Conservation (phyloP, 208 protist species). For the Vickermania ingenoplastis region DNA sequence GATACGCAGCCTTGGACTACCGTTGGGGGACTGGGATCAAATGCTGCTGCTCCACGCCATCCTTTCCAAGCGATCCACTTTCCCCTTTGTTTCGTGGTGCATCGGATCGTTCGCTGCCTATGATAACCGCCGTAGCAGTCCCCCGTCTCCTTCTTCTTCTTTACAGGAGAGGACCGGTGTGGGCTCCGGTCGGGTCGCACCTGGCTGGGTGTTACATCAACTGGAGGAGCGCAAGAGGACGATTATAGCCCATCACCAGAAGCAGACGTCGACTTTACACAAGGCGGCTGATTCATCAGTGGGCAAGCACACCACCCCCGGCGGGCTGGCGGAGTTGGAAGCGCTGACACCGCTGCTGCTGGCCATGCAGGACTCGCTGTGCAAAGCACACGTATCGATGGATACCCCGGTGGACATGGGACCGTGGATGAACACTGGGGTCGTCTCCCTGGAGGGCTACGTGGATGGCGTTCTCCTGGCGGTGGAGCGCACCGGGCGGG, state of each 20-base stretch:
- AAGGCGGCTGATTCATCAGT: constrained; percentile 4
- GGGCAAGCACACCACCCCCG: neutral
- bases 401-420: constrained; percentile 18
- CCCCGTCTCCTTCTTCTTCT: constrained; percentile 33
- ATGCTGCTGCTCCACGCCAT: constrained; percentile 30
- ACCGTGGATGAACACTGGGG: constrained; percentile 48
- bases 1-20: constrained; percentile 58
- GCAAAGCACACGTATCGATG: constrained; percentile 13
- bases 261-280: neutral
- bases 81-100: constrained; percentile 41
- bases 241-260: neutral
- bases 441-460: constrained; percentile 24
- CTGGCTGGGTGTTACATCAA: no score
- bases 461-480: constrained; percentile 22
- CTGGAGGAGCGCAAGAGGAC: no score
- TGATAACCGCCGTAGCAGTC: constrained; percentile 28
- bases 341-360: constrained; percentile 12
- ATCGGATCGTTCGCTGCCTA: constrained; percentile 35
- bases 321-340: neutral
- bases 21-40: constrained; percentile 73
- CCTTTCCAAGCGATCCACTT: constrained; percentile 35
- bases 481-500: neutral
- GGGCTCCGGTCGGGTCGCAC: neutral
- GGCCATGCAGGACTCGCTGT: constrained; percentile 44
- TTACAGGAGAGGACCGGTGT: constrained; percentile 14